A percentile compares a stretch with the other conserved stretches of the same genome.
Conservation (phyloP, 371 early-diverging fungal species). For the Phascolomyces articulosus region DNA sequence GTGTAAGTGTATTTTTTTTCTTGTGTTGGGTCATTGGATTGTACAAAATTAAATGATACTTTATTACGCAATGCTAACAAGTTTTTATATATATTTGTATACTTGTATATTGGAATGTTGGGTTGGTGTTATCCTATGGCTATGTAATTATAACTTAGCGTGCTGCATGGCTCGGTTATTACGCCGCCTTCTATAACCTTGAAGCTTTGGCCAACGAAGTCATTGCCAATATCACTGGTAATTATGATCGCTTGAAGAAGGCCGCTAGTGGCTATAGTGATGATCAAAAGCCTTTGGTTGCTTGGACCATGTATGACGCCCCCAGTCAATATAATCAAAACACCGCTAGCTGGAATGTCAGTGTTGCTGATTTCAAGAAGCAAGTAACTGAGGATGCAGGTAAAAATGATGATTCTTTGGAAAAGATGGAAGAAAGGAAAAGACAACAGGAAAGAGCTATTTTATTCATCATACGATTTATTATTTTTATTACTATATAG, state of each 20-base stretch:
- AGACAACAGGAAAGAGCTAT: background rate
- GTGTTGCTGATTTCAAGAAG: slow-evolving; percentile 62
- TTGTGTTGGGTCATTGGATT: background rate
- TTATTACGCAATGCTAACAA: no score
- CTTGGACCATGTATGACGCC: slow-evolving; percentile 69
- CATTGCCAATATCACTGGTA: slow-evolving; percentile 56
- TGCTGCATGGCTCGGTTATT: slow-evolving; percentile 80
- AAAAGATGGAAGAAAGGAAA: background rate
- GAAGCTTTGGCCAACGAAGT: slow-evolving; percentile 66
- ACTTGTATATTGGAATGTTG: no score
- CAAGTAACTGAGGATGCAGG: slow-evolving; percentile 70
- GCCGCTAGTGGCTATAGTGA: slow-evolving; percentile 48
- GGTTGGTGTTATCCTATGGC: no score
- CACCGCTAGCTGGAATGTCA: slow-evolving; percentile 66
- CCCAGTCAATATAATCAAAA: slow-evolving; percentile 71
- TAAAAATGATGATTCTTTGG: slow-evolving; percentile 4
- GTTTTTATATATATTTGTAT: no score
- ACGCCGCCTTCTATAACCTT: slow-evolving; percentile 73
- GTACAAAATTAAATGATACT: background rate
- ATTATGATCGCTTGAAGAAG: slow-evolving; percentile 66
- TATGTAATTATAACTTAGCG: slow-evolving; percentile 45
- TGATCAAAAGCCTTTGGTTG: slow-evolving; percentile 60
- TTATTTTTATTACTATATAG: slow-evolving; percentile 8
- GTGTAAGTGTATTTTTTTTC: slow-evolving; percentile 42
- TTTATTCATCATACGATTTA: background rate